Percentiles rank a stretch among this genome's conserved stretches.
These are phyloP conservation scores for Excoecaria agallocha DNA, from an alignment of 345 rosid genomes.

Conservation along the genomic window DNA sequence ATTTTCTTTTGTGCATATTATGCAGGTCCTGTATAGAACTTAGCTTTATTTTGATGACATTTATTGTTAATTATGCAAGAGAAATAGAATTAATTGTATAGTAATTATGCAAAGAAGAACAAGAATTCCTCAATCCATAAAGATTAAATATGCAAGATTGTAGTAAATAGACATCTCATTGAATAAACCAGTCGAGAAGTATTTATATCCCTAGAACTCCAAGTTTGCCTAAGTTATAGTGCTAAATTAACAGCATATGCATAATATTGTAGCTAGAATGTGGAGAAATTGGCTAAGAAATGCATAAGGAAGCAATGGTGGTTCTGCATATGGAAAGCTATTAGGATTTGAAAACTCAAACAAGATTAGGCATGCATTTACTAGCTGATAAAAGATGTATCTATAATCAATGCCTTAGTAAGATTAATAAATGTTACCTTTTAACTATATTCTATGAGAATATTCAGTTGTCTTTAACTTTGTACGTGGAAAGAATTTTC, in stretches of 20 bases:
- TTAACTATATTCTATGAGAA: not conserved
- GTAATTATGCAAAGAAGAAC: too few species aligned
- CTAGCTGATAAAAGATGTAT: not conserved
- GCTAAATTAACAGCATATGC: conserved; percentile 13
- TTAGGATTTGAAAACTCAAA: conserved; percentile 42
- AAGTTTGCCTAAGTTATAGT: conserved; percentile 1
- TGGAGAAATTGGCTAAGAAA: conserved; percentile 31
- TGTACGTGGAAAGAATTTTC: too few species aligned
- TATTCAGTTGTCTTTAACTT: too few species aligned
- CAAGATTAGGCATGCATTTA: conserved; percentile 54
- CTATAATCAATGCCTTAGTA: too few species aligned
- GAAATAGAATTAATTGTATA: too few species aligned
- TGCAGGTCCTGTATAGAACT: too few species aligned
- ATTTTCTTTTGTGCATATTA: too few species aligned
- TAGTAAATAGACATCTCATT: too few species aligned
- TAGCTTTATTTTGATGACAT: too few species aligned
- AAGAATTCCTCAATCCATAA: too few species aligned
- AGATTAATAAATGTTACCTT: conserved; percentile 19
- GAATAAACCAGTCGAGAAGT: conserved; percentile 27
- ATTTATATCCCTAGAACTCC: conserved; percentile 38
- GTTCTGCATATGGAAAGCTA: conserved; percentile 25
- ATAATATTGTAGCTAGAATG: conserved; percentile 38
- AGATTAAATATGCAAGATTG: too few species aligned
- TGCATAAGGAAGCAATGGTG: conserved; percentile 36
- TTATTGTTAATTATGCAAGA: too few species aligned